phyloP scores from a whole-genome alignment of 441 rosid genomes.

The Euphorbia celastroides region DNA sequence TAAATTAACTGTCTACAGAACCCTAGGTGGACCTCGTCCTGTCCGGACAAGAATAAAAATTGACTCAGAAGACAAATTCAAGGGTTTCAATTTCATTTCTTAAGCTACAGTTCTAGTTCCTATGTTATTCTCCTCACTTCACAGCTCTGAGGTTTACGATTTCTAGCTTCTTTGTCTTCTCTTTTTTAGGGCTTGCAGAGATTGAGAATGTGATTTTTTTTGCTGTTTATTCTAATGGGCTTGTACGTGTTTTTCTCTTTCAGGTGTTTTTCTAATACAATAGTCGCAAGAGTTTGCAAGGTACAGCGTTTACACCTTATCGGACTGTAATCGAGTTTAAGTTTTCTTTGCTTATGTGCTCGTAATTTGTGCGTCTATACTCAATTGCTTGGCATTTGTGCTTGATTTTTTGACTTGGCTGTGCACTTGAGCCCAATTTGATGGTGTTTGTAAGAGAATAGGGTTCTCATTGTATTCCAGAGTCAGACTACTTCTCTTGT shows the following conservation, averaged over 20 bases:
- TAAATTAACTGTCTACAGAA: not conserved
- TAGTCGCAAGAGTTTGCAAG: slow-evolving; percentile 2
- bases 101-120: too few relatives aligned
- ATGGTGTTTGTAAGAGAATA: too few relatives aligned
- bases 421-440: too few relatives aligned
- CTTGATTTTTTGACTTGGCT: not conserved
- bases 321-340: not conserved
- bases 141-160: too few relatives aligned
- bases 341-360: not conserved
- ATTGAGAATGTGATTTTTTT: not conserved
- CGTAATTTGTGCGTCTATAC: too few relatives aligned
- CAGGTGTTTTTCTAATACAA: not conserved
- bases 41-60: not conserved
- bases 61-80: too few relatives aligned
- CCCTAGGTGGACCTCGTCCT: not conserved
- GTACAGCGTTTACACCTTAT: not conserved
- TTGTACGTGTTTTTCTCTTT: not conserved
- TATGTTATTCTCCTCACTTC: too few relatives aligned
- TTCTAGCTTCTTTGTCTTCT: too few relatives aligned
- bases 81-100: too few relatives aligned
- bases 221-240: not conserved
- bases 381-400: too few relatives aligned
- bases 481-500: too few relatives aligned
- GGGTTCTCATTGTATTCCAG: too few relatives aligned
- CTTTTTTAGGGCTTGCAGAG: not conserved